Evolutionary conservation across 148 eudicot genomes (phyloP), one percentile per base, ranked within the genome.

Genomic region (Salicornia ramosissima): DNA sequence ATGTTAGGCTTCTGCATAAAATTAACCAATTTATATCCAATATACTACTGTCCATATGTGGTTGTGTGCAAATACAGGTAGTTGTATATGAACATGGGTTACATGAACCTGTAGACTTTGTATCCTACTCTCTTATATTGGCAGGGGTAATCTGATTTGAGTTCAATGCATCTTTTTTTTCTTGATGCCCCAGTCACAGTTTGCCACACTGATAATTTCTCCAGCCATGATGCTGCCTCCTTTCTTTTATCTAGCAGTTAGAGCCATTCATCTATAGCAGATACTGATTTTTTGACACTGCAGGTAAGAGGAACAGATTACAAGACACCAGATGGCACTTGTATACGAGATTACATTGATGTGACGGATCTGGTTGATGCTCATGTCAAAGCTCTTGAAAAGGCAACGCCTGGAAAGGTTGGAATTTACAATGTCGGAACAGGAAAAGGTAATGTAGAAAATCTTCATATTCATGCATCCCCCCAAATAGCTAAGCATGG

Each of bases 351-450:
- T 71, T 90, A 90, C 72, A 94, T 94, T 68, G 98, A 94, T 66
- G 97, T 94, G 57, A 94, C 97, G 0, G 98, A 94, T 82, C 80
- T 94, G 43, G 97, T 94, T 39, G 98, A 94, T 80, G 96, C 98
- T 71, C 98, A 94, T 43, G 98, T 94, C 15, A 94, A 90, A 79
- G 98, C 98, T 7, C 88, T 94, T 45, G 96, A 90, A 56, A 88
- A 87, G 79, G 92, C 98, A 30, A 74, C 39, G 57, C 89, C 92
- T 1, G 83, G 89, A 16, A 80, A 88, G 65, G 91, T 88, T 56
- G 98, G 98, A 60, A 94, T 94, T 65, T 94, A 90, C 81, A 94
- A 94, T 75, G 98, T 94, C 19, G 98, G 98, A 25, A 90, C 98
- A 4, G 96, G 98, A 76, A 94, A 70, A 88, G 98, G 96, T 88